Percentiles rank a stretch among this genome's conserved stretches.
phyloP scores from a whole-genome alignment of 2,329 filamentous ascomycete genomes.

The Alternaria solani region DNA sequence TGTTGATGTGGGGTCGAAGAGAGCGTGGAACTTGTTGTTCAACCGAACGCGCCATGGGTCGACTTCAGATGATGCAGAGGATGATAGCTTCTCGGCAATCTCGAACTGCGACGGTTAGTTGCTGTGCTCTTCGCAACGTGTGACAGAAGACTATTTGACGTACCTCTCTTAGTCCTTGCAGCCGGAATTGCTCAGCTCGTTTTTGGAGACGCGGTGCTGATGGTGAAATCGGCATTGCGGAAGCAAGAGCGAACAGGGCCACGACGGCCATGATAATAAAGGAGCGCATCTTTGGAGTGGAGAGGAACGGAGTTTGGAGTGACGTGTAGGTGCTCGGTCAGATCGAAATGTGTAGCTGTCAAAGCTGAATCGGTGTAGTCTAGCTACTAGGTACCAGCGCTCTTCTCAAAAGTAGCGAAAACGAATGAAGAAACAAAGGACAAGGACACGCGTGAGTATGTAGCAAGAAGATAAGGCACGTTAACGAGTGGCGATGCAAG shows the following conservation, averaged over 20 bases:
- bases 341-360: conserved; percentile 9
- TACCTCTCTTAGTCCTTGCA: conserved; percentile 48
- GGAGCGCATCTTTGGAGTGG: conserved; percentile 32
- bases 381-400: conserved; percentile 19
- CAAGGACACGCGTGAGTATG: background rate
- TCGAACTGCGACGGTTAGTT: conserved; percentile 38
- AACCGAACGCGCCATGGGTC: conserved; percentile 28
- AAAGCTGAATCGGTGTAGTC: conserved; percentile 14
- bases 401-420: conserved; percentile 27
- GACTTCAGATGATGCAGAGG: conserved; percentile 25
- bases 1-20: conserved; percentile 28
- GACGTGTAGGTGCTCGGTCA: conserved; percentile 3
- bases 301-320: background rate
- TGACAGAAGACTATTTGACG: background rate
- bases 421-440: conserved; percentile 9
- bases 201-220: conserved; percentile 44
- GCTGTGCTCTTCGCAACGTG: background rate
- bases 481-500: conserved; percentile 3
- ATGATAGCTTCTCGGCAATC: conserved; percentile 42
- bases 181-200: conserved; percentile 44
- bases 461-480: conserved; percentile 24
- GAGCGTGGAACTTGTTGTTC: conserved; percentile 31
- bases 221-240: conserved; percentile 47
- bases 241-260: conserved; percentile 35
- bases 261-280: conserved; percentile 36